Base-by-base conservation (phyloP, 257 asterid species). In the Przewalskia tangutica region DNA sequence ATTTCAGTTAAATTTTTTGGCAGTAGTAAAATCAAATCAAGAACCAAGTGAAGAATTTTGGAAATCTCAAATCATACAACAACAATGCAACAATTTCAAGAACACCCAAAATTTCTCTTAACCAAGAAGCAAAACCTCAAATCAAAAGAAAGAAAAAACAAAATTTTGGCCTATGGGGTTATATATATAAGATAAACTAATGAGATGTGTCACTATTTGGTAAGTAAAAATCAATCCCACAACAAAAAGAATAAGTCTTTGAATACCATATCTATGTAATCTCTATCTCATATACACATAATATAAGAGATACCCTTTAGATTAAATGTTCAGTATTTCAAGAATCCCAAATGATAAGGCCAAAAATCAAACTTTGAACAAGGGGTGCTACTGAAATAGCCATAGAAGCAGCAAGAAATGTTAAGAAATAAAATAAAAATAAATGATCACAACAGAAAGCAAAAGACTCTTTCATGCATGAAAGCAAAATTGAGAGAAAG, bases 381-480 rank as follows among this genome's bases (percentile, higher is more conserved):
- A 27, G 32, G 32, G 1, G 32, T 27, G 32, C 32, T 27, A 70
- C 55, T 42, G 34, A 68, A 8, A 40, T 40, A 10, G 77, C 77
- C 77, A 68, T 17, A 68, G 32, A 68, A 70, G 10, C 8, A 70
- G 12, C 32, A 4, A 71, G 46, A 36, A 14, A 34, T 32, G n/a
- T 65, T 65, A 18, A 6, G 20, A 64, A 9, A 32, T 44, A 27
- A 27, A 27, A 27, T 64, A 68, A 70, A n/a, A 14, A 50, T 64
- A 38, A 62, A 76, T 62, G 32, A 62, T 76, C 51, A 23, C 6
- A 77, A 77, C 68, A 54, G 79, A 68, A 83, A 83, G 59, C 46
- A 48, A 66, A 66, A 71, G 78, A 80, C 84, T 60, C 51, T 67
- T 84, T 80, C 86, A 84, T 84, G 86, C 86, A 84, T 64, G 79